Evolutionary conservation across 2,329 filamentous ascomycete species (phyloP).

Genomic region (Trichoderma brevicompactum): DNA sequence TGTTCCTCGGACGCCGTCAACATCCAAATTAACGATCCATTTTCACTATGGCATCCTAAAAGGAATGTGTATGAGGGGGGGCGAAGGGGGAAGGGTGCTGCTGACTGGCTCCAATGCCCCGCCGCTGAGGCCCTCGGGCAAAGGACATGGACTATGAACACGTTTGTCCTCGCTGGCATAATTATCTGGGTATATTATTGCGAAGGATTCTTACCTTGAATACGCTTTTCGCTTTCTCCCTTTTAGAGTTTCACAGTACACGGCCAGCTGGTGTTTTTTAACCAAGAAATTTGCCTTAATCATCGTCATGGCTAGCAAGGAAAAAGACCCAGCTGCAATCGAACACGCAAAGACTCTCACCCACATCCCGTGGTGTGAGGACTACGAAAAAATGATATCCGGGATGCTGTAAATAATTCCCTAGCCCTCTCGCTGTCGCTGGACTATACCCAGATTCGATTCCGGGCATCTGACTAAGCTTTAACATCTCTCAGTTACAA

Average conservation of each 20-base stretch:
- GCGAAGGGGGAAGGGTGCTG: conserved; percentile 14
- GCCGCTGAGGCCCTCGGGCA: conserved; percentile 23
- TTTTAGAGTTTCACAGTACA: background rate
- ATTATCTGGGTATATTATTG: conserved; percentile 11
- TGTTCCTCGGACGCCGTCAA: conserved; percentile 13
- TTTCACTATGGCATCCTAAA: conserved; percentile 15
- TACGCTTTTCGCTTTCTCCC: background rate
- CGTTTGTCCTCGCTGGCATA: conserved; percentile 18
- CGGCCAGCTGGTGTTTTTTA: background rate
- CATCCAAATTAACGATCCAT: conserved; percentile 20
- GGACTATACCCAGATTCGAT: background rate
- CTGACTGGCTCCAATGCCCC: conserved; percentile 25
- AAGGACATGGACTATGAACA: conserved; percentile 21
- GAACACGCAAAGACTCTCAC: conserved; percentile 52
- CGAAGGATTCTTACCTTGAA: background rate
- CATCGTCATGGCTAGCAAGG: conserved; percentile 37
- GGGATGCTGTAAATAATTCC: conserved; percentile 57
- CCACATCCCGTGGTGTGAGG: conserved; percentile 60
- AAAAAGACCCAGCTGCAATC: conserved; percentile 49
- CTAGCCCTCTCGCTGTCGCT: background rate
- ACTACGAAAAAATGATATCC: conserved; percentile 68
- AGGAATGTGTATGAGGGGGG: conserved; percentile 11
- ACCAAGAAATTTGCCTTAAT: background rate
- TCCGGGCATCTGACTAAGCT: background rate
- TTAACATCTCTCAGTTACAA: conserved; percentile 51